These are phyloP conservation scores for Colletotrichum lupini DNA, from an alignment of 2,329 filamentous ascomycete species.

Conservation along the genomic window DNA sequence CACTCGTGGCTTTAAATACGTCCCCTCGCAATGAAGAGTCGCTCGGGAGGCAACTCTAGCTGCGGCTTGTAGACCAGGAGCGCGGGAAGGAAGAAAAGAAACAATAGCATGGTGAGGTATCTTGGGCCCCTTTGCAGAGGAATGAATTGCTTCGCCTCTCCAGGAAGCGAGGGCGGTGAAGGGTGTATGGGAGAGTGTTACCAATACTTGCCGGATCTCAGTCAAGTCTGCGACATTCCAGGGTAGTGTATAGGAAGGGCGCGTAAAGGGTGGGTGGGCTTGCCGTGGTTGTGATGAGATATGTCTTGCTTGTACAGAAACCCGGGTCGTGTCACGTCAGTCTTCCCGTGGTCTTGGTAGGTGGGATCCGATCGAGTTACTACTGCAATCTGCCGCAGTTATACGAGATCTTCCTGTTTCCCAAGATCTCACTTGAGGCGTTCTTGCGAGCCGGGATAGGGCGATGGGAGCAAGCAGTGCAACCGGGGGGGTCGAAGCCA, in stretches of 20 bases:
- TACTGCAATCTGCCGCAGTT: constrained; percentile 37
- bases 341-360: constrained; percentile 36
- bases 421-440: constrained; percentile 32
- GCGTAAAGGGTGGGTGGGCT: constrained; percentile 28
- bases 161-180: constrained; percentile 38
- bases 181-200: constrained; percentile 35
- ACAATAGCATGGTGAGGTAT: constrained; percentile 15
- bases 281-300: constrained; percentile 29
- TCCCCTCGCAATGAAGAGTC: constrained; percentile 14
- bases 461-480: constrained; percentile 19
- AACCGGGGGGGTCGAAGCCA: constrained; percentile 13
- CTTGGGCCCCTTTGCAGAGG: constrained; percentile 2
- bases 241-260: constrained; percentile 32
- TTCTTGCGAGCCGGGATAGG: constrained; percentile 21
- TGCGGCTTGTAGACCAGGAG: constrained; percentile 5
- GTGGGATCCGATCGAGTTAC: constrained; percentile 37
- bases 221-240: constrained; percentile 37
- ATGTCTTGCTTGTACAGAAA: constrained; percentile 35
- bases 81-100: constrained; percentile 27
- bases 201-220: constrained; percentile 38
- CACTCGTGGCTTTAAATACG: constrained; percentile 25
- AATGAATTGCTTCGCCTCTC: constrained; percentile 12
- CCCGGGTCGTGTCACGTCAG: constrained; percentile 32
- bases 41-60: not conserved
- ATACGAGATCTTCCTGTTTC: constrained; percentile 38